Base-by-base conservation (phyloP, 2,329 filamentous ascomycete genomes). In the Aspergillus transmontanensis region DNA sequence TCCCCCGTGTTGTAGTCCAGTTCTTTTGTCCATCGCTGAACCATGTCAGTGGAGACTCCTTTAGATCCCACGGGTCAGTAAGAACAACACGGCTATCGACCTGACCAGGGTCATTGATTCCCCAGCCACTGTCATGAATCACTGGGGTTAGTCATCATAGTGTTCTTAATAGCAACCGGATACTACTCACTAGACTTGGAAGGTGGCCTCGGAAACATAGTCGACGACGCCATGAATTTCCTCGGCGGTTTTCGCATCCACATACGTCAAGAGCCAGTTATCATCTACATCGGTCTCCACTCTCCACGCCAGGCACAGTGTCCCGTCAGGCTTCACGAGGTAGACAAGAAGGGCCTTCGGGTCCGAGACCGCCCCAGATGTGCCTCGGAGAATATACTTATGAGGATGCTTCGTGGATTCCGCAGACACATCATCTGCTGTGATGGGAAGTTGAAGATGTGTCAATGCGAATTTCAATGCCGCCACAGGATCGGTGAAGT, bases 141-240 rank as follows among this genome's bases (percentile, higher is more conserved):
- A 3, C 28, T 45, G 11, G 5, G 12, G 16, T 55, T 12, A 34
- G 48, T 32, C 2, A 4, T 6, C 19, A 5, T 9, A 32, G 9
- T 6, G 6, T 34, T n/a, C 6, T 10, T 1, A 12, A 19, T 11
- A 51, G 2, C 19, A 6, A 32, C n/a, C 11, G 7, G 12, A 51
- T n/a, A 19, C 9, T 3, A 64, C 66, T 60, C 32, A 67, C 66
- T 64, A 67, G 26, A 66, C 66, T 57, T 66, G 48, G 12, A 63
- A 66, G 12, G 57, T 60, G 14, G 66, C 64, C 10, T 60, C 54
- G 2, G 64, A 58, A 6, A 66, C 62, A 28, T 67, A 67, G 58
- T 67, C 60, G 6, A 67, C 51, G 9, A 67, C 62, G 2, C 64
- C 66, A 30, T 66, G 60, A 30, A 67, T 43, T 2, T 41, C 48